phyloP scores from a whole-genome alignment of 345 rosid genomes.

The Eucalyptus sp. region DNA sequence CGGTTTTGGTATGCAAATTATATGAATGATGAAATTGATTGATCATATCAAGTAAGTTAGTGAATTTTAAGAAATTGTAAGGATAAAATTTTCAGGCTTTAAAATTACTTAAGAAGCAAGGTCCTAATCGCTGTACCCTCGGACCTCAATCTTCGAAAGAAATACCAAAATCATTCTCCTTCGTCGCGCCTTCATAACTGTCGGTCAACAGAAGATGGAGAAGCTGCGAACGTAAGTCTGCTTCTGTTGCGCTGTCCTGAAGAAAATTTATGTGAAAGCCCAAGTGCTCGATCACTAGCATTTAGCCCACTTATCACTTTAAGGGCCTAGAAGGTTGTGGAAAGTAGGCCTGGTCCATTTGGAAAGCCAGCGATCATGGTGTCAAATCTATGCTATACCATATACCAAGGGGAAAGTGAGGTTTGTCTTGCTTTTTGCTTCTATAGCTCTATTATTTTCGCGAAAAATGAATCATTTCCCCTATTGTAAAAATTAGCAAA shows the following conservation, averaged over 20 bases:
- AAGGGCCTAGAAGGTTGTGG: background rate
- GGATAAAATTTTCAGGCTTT: background rate
- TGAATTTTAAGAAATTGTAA: background rate
- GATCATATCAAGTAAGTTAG: background rate
- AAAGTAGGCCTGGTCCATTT: background rate
- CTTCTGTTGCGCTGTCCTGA: background rate
- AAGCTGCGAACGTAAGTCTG: background rate
- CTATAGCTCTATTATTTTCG: background rate
- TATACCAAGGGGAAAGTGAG: background rate
- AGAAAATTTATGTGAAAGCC: background rate
- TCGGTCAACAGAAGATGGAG: background rate
- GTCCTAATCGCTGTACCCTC: background rate
- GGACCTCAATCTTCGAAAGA: background rate
- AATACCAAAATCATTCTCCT: background rate
- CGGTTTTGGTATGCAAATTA: background rate
- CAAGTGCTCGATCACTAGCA: background rate
- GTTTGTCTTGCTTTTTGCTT: background rate
- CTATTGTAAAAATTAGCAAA: too few relatives aligned
- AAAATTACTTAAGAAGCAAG: background rate
- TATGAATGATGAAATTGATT: background rate
- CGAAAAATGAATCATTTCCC: background rate
- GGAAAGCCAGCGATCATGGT: background rate
- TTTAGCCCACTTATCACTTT: background rate
- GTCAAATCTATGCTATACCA: background rate
- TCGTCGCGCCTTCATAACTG: background rate